Evolutionary conservation across 139 green algal species (phyloP), one percentile per base, ranked within the genome.

Genomic region (Chlamydomonas sp.): DNA sequence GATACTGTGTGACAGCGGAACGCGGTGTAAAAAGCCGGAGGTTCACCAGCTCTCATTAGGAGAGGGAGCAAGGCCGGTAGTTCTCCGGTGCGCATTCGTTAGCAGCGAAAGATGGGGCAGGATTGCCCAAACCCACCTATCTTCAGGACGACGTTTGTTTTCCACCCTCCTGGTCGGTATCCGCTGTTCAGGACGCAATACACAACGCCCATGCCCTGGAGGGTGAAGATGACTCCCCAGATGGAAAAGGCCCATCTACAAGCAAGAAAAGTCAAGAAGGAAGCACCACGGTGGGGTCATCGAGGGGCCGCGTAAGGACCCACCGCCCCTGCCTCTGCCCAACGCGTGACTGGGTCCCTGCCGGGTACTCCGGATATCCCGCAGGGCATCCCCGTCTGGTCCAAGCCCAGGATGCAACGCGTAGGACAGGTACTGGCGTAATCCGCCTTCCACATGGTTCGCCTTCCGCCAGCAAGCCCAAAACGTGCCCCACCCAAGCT

Each of bases 171-270:
- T 78, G 73, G 63, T 63, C 84, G 78, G 57, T 89, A 77, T 73
- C 83, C 78, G 31, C 68, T 80, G 79, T 89, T 86, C 2, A 84
- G 61, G 3, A 87, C 67, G 1, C 77, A 64, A 9, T 91, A 87
- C 8, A 97, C 79, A 0, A 88, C 85, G 5, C 90, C 92, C 3
- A 91, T 59, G 1, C 93, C 94, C 63, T 97, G 86, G 17, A 96
- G 83, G 3, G 77, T 16, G 66, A 95, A 97, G 16, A 97, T 97
- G 0, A 96, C 0, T 17, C 93, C 93, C 94, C 94, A 97, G 10
- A 97, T 96, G 20, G 82, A 85, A 77, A 95, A 95, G 0, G 93
- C 91, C 93, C 91, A 95, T 5, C 92, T 92, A 80, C 72, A 60
- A 20, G 58, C n/a, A 10, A 6, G 20, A 3, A 78, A 6, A 49